Conservation (phyloP, 176 grass and related monocot genomes). For the Pontederia crassipes region DNA sequence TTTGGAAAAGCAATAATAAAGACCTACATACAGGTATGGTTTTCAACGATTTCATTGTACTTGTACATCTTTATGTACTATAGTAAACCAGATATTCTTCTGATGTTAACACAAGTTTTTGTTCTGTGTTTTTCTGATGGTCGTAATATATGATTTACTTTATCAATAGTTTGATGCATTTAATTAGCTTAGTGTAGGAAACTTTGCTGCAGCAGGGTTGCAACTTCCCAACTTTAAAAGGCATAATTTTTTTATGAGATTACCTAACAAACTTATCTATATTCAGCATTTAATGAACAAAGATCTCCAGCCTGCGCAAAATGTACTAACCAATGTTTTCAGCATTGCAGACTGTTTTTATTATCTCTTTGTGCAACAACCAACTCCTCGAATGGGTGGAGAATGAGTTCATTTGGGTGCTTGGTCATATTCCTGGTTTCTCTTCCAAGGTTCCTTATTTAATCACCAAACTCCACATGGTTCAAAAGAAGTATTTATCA, state of each 20-base stretch:
- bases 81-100: too few relatives aligned
- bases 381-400: conserved; percentile 88
- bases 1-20: conserved; percentile 92
- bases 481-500: conserved; percentile 73
- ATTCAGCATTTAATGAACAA: not conserved
- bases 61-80: not conserved
- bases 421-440: conserved; percentile 59
- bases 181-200: too few relatives aligned
- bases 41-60: not conserved
- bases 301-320: not conserved
- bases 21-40: conserved; percentile 59
- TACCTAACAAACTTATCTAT: too few relatives aligned
- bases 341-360: conserved; percentile 51
- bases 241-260: too few relatives aligned
- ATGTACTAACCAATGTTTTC: conserved; percentile 1
- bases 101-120: too few relatives aligned
- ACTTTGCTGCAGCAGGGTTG: too few relatives aligned
- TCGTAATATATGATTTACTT: too few relatives aligned
- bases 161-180: too few relatives aligned
- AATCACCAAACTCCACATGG: conserved; percentile 56
- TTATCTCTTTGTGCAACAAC: conserved; percentile 85
- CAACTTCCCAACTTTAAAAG: too few relatives aligned
- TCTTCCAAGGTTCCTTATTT: conserved; percentile 46
- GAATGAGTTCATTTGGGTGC: conserved; percentile 66
- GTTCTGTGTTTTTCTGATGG: too few relatives aligned